phyloP scores from a whole-genome alignment of 371 early-diverging fungal species.

The Mortierella sp. region DNA sequence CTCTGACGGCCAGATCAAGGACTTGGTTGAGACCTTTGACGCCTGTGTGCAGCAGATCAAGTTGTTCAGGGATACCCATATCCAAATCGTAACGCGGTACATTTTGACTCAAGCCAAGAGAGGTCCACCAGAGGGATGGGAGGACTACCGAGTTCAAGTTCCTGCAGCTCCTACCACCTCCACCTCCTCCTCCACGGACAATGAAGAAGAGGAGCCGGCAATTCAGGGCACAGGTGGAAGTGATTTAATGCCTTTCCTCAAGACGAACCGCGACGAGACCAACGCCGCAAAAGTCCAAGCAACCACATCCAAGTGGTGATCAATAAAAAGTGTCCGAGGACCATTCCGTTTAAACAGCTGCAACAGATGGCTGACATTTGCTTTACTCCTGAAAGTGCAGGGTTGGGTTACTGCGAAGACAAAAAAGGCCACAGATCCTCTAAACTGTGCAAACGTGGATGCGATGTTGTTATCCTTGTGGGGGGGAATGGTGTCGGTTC shows the following conservation, averaged over 20 bases:
- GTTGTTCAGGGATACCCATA: slow-evolving; percentile 88
- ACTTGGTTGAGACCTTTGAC: slow-evolving; percentile 69
- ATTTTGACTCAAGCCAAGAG: slow-evolving; percentile 87
- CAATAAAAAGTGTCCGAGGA: no score
- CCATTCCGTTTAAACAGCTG: background rate
- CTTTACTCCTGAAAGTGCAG: no score
- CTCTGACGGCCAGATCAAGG: slow-evolving; percentile 19
- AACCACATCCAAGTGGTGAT: no score
- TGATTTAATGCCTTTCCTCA: slow-evolving; percentile 54
- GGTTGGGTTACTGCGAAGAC: background rate
- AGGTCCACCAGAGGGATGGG: slow-evolving; percentile 62
- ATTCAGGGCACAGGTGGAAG: slow-evolving; percentile 43
- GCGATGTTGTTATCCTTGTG: background rate
- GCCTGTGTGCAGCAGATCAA: slow-evolving; percentile 77
- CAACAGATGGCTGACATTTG: background rate
- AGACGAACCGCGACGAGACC: slow-evolving; percentile 74
- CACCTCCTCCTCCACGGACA: no score
- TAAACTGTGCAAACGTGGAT: background rate
- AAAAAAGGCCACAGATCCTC: background rate
- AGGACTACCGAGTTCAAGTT: slow-evolving; percentile 35
- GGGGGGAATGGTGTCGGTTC: background rate
- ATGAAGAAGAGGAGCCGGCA: slow-evolving; percentile 4
- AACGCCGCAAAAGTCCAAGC: slow-evolving; percentile 47
- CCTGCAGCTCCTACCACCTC: no score
- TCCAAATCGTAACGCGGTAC: slow-evolving; percentile 89